phyloP scores from a whole-genome alignment of 805 yeast species.

The Metschnikowia arizonensis region DNA sequence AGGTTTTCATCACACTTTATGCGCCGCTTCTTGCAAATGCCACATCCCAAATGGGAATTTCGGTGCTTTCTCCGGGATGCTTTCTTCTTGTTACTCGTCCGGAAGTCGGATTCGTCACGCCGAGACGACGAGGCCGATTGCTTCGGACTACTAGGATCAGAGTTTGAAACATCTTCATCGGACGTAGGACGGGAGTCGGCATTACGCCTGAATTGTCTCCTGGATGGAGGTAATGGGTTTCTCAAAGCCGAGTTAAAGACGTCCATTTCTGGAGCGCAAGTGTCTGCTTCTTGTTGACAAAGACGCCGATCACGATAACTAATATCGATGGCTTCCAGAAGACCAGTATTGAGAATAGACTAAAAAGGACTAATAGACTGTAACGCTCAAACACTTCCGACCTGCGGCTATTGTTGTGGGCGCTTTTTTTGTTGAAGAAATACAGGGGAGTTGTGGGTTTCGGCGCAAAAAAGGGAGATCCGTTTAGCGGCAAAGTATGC shows the following conservation, averaged over 20 bases:
- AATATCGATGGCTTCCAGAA: background rate
- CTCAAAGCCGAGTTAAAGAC: conserved; percentile 28
- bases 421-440: background rate
- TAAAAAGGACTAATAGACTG: background rate
- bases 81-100: conserved; percentile 27
- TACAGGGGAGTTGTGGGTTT: conserved; percentile 1
- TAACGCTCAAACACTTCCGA: background rate
- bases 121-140: conserved; percentile 2
- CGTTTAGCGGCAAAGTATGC: background rate
- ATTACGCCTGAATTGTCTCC: conserved; percentile 17
- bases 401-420: background rate
- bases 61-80: conserved; percentile 56
- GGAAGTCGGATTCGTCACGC: conserved; percentile 14
- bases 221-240: conserved; percentile 36
- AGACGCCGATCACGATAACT: background rate
- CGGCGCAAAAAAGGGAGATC: background rate
- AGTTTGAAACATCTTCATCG: conserved; percentile 6
- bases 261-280: conserved; percentile 17
- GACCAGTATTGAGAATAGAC: background rate
- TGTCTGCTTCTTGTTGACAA: background rate
- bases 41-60: conserved; percentile 74
- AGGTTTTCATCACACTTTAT: conserved; percentile 63
- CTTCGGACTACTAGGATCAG: background rate
- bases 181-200: conserved; percentile 5
- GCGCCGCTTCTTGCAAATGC: conserved; percentile 57